Base-by-base conservation (phyloP, 345 rosid genomes). In the Populus nigra region DNA sequence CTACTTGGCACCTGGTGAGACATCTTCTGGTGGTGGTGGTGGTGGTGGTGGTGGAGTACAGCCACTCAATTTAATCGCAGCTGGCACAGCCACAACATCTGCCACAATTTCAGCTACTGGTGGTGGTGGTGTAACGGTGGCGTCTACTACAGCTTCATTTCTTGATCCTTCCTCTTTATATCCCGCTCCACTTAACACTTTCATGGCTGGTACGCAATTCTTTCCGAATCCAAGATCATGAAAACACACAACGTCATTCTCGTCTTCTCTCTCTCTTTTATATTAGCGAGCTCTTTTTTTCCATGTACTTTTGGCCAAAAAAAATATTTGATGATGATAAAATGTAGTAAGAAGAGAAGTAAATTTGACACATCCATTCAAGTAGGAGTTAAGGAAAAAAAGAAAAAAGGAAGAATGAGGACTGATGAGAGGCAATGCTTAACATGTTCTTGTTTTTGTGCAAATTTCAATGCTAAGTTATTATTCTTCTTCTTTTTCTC, bases 151-250 rank as follows among this genome's bases (percentile, higher is more conserved):
- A 7, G 83, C 77, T 16, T 43, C 69, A 29, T 83, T 84, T 68
- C 72, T 86, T 25, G 92, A 91, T 72, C 89, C 92, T 50, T 72
- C 89, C 69, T 86, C 96, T 5, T 71, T 88, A 59, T 94, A 91
- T 61, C 92, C 95, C 38, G 87, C 98, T 73, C 92, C 96, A 33
- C 88, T 91, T 73, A 90, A 84, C 81, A 88, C 96, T 27, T 91
- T 87, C 77, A 86, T 90, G 50, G 90, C 96, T 68, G 96, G 94
- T 93, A 93, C 98, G 94, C 97, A 91, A 85, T 93, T 93, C 90
- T 95, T 93, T 90, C 91, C 93, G 76, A 91, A 90, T 59, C 92
- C 94, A 68, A 91, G 98, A 84, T 88, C 97, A 73, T 63, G 27
- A 22, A 8, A 25, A 12, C 31, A n/a, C 17, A 23, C 27, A 12